Percentiles rank a stretch among this genome's conserved stretches.
Evolutionary conservation across 1,284 basidiomycete genomes (phyloP).

Genomic region (Sanguinoderma infundibulare): DNA sequence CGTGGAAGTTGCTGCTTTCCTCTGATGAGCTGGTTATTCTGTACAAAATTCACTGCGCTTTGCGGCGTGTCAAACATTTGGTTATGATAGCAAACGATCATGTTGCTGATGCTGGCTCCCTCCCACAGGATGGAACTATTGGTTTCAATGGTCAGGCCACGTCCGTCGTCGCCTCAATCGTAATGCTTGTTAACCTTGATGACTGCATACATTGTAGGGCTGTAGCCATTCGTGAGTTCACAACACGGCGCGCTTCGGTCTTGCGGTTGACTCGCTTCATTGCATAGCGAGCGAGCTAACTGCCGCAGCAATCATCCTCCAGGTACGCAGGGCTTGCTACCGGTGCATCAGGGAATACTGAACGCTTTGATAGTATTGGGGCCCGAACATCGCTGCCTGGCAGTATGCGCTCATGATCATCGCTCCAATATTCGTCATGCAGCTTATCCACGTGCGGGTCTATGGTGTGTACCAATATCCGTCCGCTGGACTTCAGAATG

Average conservation of each 20-base stretch:
- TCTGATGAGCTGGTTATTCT: no score
- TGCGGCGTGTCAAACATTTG: no score
- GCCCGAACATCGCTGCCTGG: constrained; percentile 48
- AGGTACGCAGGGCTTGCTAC: constrained; percentile 34
- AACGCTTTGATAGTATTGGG: constrained; percentile 41
- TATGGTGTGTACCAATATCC: constrained; percentile 43
- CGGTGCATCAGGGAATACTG: not conserved
- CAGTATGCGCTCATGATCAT: constrained; percentile 57
- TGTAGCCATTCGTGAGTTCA: constrained; percentile 43
- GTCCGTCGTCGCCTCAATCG: not conserved
- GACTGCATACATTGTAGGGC: constrained; percentile 32
- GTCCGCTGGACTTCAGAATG: not conserved
- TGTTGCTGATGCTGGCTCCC: no score
- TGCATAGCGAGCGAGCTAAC: constrained; percentile 47
- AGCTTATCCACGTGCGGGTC: constrained; percentile 50
- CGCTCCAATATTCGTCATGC: constrained; percentile 47
- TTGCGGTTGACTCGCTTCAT: not conserved
- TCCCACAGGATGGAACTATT: constrained; percentile 53
- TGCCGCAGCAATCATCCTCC: constrained; percentile 45
- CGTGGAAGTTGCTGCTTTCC: no score
- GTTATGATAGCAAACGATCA: no score
- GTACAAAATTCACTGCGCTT: no score
- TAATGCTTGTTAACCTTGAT: constrained; percentile 4
- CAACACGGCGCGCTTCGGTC: not conserved
- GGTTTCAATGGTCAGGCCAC: constrained; percentile 51